phyloP scores from a whole-genome alignment of 768 basidiomycete genomes.

The Saitozyma sp. region DNA sequence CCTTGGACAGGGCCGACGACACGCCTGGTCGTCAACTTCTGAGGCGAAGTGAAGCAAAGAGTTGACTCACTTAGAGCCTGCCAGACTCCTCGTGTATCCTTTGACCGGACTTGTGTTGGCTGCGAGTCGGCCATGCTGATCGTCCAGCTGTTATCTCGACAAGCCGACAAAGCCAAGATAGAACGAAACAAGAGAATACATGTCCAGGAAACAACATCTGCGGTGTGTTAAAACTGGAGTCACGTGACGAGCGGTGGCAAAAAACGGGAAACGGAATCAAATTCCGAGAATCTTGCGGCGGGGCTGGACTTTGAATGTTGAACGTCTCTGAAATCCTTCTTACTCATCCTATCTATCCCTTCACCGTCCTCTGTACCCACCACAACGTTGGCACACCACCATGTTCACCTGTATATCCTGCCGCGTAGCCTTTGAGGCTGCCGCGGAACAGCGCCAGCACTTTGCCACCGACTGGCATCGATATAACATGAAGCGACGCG shows the following conservation, averaged over 20 bases:
- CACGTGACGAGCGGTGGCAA: no score
- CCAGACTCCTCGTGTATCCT: conserved; percentile 19
- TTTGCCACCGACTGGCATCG: conserved; percentile 93
- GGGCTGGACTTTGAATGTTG: no score
- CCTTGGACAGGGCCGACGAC: conserved; percentile 41
- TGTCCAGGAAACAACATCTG: no score
- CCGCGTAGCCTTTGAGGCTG: conserved; percentile 76
- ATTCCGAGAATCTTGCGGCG: no score
- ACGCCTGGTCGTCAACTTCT: conserved; percentile 20
- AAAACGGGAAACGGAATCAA: no score
- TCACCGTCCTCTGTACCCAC: no score
- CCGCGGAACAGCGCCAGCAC: conserved; percentile 82
- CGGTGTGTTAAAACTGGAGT: no score
- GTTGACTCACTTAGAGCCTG: conserved; percentile 28
- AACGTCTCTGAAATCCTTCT: no score
- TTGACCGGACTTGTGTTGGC: neutral
- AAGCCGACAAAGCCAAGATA: no score
- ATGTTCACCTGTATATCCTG: conserved; percentile 79
- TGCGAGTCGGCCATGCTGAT: neutral
- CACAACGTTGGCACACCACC: neutral
- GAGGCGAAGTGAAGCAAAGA: neutral
- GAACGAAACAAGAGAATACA: no score
- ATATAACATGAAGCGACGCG: conserved; percentile 96
- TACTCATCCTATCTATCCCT: no score
- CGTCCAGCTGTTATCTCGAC: neutral